Evolutionary conservation across 2,329 filamentous ascomycete genomes (phyloP).

Genomic region (Diaporthe amygdali): DNA sequence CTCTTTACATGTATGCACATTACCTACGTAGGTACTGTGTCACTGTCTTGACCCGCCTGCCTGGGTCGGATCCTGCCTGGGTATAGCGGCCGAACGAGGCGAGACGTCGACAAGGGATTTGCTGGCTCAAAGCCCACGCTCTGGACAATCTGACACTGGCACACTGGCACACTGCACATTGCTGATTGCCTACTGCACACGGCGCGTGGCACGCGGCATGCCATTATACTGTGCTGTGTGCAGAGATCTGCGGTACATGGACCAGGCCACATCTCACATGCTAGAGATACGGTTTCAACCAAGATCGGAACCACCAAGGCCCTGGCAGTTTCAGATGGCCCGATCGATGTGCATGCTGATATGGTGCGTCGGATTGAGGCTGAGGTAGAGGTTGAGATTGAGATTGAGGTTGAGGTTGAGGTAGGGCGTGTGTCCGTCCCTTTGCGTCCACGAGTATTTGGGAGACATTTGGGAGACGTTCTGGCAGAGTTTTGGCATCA

Average conservation of each 20-base stretch:
- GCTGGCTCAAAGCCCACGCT: background rate
- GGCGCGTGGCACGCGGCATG: no score
- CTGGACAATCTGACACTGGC: no score
- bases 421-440: no score
- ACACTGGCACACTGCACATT: no score
- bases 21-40: no score
- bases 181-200: no score
- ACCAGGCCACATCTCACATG: background rate
- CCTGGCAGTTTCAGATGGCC: background rate
- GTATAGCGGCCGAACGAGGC: background rate
- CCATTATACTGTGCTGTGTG: background rate
- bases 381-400: no score
- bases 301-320: background rate
- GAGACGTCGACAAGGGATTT: background rate
- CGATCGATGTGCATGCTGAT: background rate
- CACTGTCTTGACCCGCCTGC: conserved; percentile 11
- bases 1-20: no score
- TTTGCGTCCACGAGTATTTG: no score
- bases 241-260: background rate
- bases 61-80: background rate
- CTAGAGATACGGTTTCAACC: background rate
- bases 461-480: no score
- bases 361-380: background rate
- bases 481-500: no score
- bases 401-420: no score